A percentile compares a stretch with the other conserved stretches of the same genome.
Evolutionary conservation across 2,329 filamentous ascomycete species (phyloP).

Genomic region (Aspergillus ochraceoroseus): DNA sequence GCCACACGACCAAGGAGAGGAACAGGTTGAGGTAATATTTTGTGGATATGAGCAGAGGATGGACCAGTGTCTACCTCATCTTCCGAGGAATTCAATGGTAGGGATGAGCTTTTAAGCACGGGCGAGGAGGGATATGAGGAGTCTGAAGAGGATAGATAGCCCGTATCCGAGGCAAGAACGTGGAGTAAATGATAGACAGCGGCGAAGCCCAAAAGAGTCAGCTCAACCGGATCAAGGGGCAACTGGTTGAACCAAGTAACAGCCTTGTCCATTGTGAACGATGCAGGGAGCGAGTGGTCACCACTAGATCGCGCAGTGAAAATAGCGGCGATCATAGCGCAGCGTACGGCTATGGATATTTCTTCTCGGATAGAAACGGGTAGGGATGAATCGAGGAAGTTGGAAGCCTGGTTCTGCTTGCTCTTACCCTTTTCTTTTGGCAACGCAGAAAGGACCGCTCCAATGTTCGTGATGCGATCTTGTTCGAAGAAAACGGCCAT

Average conservation of each 20-base stretch:
- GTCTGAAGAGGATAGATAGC: conserved; percentile 36
- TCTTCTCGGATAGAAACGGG: conserved; percentile 49
- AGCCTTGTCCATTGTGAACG: conserved; percentile 40
- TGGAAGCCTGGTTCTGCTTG: conserved; percentile 32
- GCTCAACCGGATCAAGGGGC: conserved; percentile 41
- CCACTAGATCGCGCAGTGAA: conserved; percentile 38
- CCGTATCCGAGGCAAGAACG: conserved; percentile 39
- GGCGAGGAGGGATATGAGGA: conserved; percentile 29
- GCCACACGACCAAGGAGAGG: conserved; percentile 39
- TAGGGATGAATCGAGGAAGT: conserved; percentile 53
- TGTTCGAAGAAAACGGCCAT: conserved; percentile 55
- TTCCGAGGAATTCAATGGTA: conserved; percentile 21
- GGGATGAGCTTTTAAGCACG: conserved; percentile 21
- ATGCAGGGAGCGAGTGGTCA: conserved; percentile 32
- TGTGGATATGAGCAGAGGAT: conserved; percentile 5
- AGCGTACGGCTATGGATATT: conserved; percentile 53
- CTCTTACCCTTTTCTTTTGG: conserved; percentile 39
- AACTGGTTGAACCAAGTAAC: conserved; percentile 42
- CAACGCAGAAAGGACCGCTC: conserved; percentile 51
- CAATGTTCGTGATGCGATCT: conserved; percentile 49
- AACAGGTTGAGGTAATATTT: conserved; percentile 23
- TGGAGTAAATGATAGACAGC: conserved; percentile 42
- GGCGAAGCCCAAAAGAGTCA: conserved; percentile 42
- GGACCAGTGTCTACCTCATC: conserved; percentile 26
- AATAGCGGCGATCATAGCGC: conserved; percentile 56